These are phyloP conservation scores for Stenogyne calaminthoides DNA, from an alignment of 305 asterid species.

Conservation along the genomic window DNA sequence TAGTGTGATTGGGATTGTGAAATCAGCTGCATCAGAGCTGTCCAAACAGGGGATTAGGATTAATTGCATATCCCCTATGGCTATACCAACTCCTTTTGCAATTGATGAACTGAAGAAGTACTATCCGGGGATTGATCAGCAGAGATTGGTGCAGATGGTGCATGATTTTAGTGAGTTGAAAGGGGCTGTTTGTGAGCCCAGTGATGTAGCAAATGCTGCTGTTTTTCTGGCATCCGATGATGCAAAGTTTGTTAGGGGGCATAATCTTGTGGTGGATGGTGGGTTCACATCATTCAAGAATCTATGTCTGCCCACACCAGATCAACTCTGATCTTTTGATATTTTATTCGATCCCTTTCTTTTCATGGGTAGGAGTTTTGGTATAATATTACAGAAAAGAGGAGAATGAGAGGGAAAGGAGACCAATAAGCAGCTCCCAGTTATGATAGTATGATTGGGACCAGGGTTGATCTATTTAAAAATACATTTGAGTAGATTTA, in stretches of 20 bases:
- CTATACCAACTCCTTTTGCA: constrained; percentile 71
- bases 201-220: constrained; percentile 81
- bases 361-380: not conserved
- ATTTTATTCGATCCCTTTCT: not conserved
- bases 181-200: constrained; percentile 68
- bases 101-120: constrained; percentile 51
- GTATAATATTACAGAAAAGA: not conserved
- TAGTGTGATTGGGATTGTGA: constrained; percentile 63
- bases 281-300: constrained; percentile 74
- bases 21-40: constrained; percentile 61
- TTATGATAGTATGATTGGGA: not conserved
- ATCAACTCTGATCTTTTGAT: constrained; percentile 28
- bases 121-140: constrained; percentile 50
- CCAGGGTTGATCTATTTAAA: not conserved
- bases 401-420: not conserved
- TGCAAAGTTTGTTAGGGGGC: constrained; percentile 86
- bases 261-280: constrained; percentile 89
- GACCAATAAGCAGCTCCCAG: not conserved
- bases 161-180: constrained; percentile 52
- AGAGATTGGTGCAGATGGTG: constrained; percentile 53
- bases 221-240: constrained; percentile 76
- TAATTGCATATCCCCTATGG: constrained; percentile 81
- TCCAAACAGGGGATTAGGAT: constrained; percentile 66
- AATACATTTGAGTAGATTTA: not conserved
- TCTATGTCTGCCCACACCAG: constrained; percentile 46